phyloP scores from a whole-genome alignment of 2,329 filamentous ascomycete species.

The Zopfia rhizophila region DNA sequence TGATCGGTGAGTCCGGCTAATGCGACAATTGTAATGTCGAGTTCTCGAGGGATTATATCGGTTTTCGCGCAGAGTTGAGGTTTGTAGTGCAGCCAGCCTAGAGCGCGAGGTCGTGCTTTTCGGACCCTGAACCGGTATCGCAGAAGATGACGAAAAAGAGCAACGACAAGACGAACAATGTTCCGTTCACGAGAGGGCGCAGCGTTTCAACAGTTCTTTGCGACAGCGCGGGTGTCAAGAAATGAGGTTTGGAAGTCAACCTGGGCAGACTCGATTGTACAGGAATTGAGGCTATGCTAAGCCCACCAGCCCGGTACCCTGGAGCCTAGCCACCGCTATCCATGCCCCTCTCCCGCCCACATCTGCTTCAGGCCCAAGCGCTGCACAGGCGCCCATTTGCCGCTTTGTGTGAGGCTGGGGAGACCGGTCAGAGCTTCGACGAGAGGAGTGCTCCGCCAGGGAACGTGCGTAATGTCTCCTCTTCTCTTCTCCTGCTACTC shows the following conservation, averaged over 20 bases:
- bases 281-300: conserved; percentile 41
- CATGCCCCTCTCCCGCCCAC: conserved; percentile 27
- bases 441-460: conserved; percentile 23
- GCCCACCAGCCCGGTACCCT: conserved; percentile 24
- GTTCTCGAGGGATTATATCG: conserved; percentile 18
- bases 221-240: conserved; percentile 32
- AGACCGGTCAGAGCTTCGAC: no score
- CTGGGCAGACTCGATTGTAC: conserved; percentile 18
- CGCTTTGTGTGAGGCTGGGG: conserved; percentile 34
- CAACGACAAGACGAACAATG: conserved; percentile 24
- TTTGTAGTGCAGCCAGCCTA: conserved; percentile 33
- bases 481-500: conserved; percentile 5
- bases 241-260: conserved; percentile 30
- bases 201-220: conserved; percentile 15
- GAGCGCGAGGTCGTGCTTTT: conserved; percentile 34
- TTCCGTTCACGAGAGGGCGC: conserved; percentile 13
- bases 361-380: conserved; percentile 32
- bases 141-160: conserved; percentile 21
- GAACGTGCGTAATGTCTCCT: conserved; percentile 15
- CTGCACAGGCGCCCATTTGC: conserved; percentile 24
- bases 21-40: conserved; percentile 32
- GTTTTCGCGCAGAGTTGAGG: conserved; percentile 20
- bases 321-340: conserved; percentile 26
- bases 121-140: conserved; percentile 5
- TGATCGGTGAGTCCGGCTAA: conserved; percentile 20